These are phyloP conservation scores for Viola pubescens DNA, from an alignment of 441 rosid genomes.

Conservation along the genomic window DNA sequence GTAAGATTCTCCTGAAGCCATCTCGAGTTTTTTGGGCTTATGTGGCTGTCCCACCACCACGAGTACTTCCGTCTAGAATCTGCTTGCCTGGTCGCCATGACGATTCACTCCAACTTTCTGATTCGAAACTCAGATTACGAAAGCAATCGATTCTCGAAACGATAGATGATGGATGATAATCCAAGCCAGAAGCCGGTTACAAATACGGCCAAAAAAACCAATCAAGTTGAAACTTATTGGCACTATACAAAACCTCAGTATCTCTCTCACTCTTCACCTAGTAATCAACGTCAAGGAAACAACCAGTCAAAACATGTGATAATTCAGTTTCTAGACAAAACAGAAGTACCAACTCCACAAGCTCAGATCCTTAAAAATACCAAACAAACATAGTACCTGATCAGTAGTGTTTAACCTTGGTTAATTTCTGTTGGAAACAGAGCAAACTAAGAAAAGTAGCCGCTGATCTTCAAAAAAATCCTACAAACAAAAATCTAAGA, in stretches of 20 bases:
- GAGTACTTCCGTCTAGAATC: conserved; percentile 61
- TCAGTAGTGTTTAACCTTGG: conserved; percentile 6
- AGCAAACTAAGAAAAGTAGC: no score
- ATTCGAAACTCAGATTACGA: neutral
- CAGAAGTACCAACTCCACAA: conserved; percentile 1
- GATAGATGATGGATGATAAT: neutral
- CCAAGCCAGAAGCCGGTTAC: neutral
- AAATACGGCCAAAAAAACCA: neutral
- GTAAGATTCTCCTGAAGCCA: conserved; percentile 94
- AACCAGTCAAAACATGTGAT: conserved; percentile 8
- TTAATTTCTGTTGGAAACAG: no score
- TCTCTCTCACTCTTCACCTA: conserved; percentile 3
- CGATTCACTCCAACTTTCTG: conserved; percentile 27
- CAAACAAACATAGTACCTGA: conserved; percentile 18
- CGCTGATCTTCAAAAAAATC: no score
- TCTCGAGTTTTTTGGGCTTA: conserved; percentile 83
- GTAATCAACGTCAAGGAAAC: conserved; percentile 8
- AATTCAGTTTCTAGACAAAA: conserved; percentile 13
- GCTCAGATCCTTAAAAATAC: conserved; percentile 14
- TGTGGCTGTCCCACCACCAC: conserved; percentile 99
- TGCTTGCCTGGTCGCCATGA: conserved; percentile 36
- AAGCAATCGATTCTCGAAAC: neutral
- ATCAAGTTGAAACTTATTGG: neutral
- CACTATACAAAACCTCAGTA: neutral
- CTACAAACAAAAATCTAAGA: no score